phyloP scores from a whole-genome alignment of 208 protist genomes.

The Crithidia thermophila region DNA sequence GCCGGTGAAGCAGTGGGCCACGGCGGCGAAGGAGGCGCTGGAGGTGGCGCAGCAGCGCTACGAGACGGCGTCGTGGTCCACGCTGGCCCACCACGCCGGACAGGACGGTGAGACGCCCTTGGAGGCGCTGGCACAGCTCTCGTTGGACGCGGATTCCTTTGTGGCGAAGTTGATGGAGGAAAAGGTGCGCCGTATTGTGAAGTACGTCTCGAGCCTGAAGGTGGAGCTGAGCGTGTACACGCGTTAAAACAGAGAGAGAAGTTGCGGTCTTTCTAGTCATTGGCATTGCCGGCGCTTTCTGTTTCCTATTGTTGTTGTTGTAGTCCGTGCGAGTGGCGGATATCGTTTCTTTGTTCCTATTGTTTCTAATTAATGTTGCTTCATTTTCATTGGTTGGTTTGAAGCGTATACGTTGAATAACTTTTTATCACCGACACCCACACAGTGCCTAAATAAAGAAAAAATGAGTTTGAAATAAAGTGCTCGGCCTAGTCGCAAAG shows the following conservation, averaged over 20 bases:
- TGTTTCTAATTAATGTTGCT: too few relatives aligned
- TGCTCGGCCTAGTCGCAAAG: too few relatives aligned
- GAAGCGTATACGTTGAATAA: too few relatives aligned
- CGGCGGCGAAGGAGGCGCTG: slow-evolving; percentile 37
- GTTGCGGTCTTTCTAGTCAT: slow-evolving; percentile 4
- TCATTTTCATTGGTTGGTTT: too few relatives aligned
- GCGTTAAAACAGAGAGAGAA: neutral
- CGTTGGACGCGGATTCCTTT: slow-evolving; percentile 26
- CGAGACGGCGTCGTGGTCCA: slow-evolving; percentile 32
- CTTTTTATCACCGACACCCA: too few relatives aligned
- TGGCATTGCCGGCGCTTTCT: too few relatives aligned
- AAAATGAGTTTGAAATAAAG: too few relatives aligned
- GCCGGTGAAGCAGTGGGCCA: slow-evolving; percentile 60
- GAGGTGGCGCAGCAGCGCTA: slow-evolving; percentile 37
- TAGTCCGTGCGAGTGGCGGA: too few relatives aligned
- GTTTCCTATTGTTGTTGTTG: neutral
- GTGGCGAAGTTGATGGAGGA: slow-evolving; percentile 25
- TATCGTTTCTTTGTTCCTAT: too few relatives aligned
- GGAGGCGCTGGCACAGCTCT: slow-evolving; percentile 12
- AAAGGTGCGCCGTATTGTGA: slow-evolving; percentile 30
- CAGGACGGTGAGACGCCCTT: neutral
- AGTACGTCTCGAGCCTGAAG: slow-evolving; percentile 25
- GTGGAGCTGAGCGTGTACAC: slow-evolving; percentile 19
- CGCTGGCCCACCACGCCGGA: slow-evolving; percentile 8
- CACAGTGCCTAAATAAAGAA: too few relatives aligned